These are phyloP conservation scores for Tripterygium wilfordii DNA, from an alignment of 177 flowering plant genomes.

Conservation along the genomic window DNA sequence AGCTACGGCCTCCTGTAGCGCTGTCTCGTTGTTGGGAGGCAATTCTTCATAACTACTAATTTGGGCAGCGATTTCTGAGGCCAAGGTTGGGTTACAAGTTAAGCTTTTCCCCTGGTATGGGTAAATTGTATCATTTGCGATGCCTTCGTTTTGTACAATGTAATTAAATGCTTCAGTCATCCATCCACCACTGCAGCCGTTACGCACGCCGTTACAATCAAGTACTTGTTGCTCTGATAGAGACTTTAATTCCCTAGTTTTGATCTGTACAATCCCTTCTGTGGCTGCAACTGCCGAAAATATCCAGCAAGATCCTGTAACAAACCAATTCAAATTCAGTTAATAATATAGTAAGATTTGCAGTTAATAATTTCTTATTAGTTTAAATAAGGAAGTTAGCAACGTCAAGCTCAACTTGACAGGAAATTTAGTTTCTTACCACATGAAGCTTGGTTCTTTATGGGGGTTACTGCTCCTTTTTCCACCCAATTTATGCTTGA, in stretches of 20 bases:
- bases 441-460: slow-evolving; percentile 49
- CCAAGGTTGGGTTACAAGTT: slow-evolving; percentile 17
- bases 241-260: slow-evolving; percentile 17
- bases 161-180: slow-evolving; percentile 32
- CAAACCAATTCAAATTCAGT: no score
- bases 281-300: slow-evolving; percentile 27
- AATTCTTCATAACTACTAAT: background rate
- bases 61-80: background rate
- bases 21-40: background rate
- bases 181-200: slow-evolving; percentile 36
- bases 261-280: slow-evolving; percentile 23
- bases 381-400: background rate
- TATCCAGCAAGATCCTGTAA: slow-evolving; percentile 31
- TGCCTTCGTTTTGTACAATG: slow-evolving; percentile 24
- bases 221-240: slow-evolving; percentile 41
- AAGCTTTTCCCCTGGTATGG: slow-evolving; percentile 26
- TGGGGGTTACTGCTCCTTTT: slow-evolving; percentile 43
- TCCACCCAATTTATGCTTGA: slow-evolving; percentile 42
- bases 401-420: background rate
- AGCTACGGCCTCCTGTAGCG: background rate
- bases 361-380: no score
- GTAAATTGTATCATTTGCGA: slow-evolving; percentile 26
- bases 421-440: slow-evolving; percentile 26
- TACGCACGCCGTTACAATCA: slow-evolving; percentile 27
- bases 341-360: no score